These are phyloP conservation scores for Botryotinia calthae DNA, from an alignment of 2,329 filamentous ascomycete species.

Conservation along the genomic window DNA sequence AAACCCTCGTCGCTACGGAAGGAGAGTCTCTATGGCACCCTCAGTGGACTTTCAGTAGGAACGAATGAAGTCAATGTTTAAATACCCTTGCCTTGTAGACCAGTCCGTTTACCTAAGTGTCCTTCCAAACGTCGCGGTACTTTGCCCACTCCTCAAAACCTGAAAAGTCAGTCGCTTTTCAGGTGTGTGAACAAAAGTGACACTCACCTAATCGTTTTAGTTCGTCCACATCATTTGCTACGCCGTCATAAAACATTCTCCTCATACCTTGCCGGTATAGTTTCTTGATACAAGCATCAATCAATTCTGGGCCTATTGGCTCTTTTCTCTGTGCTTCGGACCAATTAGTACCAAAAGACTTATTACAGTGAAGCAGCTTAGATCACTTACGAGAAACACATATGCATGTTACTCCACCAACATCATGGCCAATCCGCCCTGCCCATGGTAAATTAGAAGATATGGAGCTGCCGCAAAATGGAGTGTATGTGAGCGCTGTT, in stretches of 20 bases:
- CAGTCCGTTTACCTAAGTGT: constrained; percentile 27
- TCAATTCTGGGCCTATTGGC: constrained; percentile 51
- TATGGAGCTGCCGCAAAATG: constrained; percentile 46
- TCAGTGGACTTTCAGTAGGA: not conserved
- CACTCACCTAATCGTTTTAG: constrained; percentile 53
- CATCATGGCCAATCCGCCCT: constrained; percentile 47
- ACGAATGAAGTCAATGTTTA: constrained; percentile 1
- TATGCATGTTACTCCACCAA: constrained; percentile 60
- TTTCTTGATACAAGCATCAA: constrained; percentile 51
- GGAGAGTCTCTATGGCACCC: not conserved
- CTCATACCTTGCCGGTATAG: constrained; percentile 51
- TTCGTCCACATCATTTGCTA: constrained; percentile 50
- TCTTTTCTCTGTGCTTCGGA: constrained; percentile 39
- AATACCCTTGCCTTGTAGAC: not conserved
- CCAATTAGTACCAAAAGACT: constrained; percentile 18
- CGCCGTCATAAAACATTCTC: constrained; percentile 54
- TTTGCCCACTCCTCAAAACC: constrained; percentile 58
- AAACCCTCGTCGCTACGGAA: constrained; percentile 5
- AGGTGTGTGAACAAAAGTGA: not conserved
- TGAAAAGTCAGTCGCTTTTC: constrained; percentile 32
- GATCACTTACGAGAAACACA: constrained; percentile 52
- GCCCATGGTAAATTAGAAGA: constrained; percentile 57
- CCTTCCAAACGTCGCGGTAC: constrained; percentile 55
- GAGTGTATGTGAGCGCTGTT: constrained; percentile 53
- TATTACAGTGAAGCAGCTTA: not conserved